These are phyloP conservation scores for Ophioceras dolichostomum DNA, from an alignment of 2,329 filamentous ascomycete species.

Conservation along the genomic window DNA sequence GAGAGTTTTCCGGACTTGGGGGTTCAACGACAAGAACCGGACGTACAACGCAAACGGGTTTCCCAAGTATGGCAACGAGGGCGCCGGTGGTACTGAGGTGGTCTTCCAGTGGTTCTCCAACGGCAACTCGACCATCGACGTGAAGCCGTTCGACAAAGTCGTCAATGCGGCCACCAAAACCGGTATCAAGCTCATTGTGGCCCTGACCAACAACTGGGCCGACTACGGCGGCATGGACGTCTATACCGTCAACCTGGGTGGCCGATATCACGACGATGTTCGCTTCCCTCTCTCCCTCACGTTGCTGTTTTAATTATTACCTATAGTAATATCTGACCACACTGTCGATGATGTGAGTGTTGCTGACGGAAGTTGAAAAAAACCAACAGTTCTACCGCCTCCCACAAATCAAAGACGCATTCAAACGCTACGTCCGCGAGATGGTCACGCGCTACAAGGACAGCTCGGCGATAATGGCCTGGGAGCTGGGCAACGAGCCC, in stretches of 20 bases:
- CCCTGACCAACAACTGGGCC: conserved; percentile 8
- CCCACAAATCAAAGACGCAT: conserved; percentile 2
- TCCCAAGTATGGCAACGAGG: background rate
- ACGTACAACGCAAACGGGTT: background rate
- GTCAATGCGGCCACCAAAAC: conserved; percentile 5
- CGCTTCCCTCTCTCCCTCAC: too few species aligned
- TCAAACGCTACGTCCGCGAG: conserved; percentile 26
- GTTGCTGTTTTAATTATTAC: too few species aligned
- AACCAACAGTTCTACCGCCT: conserved; percentile 2
- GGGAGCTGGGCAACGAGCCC: conserved; percentile 44
- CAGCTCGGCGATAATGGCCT: conserved; percentile 36
- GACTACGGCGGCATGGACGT: conserved; percentile 9
- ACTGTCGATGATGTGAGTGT: too few species aligned
- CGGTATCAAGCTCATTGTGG: conserved; percentile 3
- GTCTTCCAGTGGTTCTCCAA: conserved; percentile 1
- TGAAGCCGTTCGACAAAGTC: conserved; percentile 3
- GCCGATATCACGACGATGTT: conserved; percentile 3
- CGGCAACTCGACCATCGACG: conserved; percentile 2
- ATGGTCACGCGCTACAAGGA: conserved; percentile 34
- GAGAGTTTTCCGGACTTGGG: conserved; percentile 6
- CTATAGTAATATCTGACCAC: too few species aligned
- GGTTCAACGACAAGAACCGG: conserved; percentile 4
- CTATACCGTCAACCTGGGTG: conserved; percentile 6
- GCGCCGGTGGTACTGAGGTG: background rate
- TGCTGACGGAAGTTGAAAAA: too few species aligned